phyloP scores from a whole-genome alignment of 2,329 filamentous ascomycete species.

The Clonostachys sp. region DNA sequence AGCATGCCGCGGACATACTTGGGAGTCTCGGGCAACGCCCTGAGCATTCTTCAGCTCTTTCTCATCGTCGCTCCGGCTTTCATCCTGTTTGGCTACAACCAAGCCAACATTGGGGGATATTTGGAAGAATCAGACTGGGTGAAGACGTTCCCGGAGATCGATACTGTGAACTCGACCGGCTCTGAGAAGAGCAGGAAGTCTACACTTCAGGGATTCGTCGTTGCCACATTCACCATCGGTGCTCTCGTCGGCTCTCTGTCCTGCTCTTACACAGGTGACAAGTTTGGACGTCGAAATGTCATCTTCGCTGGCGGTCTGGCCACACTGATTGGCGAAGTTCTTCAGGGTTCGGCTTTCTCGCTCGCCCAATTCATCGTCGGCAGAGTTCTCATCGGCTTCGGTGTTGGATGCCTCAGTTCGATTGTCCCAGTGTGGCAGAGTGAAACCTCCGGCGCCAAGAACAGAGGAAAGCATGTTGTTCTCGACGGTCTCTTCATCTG shows the following conservation, averaged over 20 bases:
- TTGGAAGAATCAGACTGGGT: constrained; percentile 59
- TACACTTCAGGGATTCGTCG: constrained; percentile 35
- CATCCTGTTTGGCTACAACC: constrained; percentile 52
- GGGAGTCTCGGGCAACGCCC: constrained; percentile 25
- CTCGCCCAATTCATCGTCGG: constrained; percentile 29
- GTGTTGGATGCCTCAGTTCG: constrained; percentile 47
- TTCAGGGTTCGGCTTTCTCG: constrained; percentile 46
- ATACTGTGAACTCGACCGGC: constrained; percentile 42
- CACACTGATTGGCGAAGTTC: constrained; percentile 43
- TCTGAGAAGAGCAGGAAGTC: constrained; percentile 31
- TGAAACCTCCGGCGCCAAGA: constrained; percentile 42
- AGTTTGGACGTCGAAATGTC: constrained; percentile 50
- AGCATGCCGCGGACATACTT: constrained; percentile 12
- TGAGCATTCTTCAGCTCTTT: constrained; percentile 29
- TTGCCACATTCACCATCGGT: constrained; percentile 51
- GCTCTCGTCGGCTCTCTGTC: constrained; percentile 46
- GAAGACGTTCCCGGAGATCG: constrained; percentile 40
- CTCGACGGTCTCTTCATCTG: constrained; percentile 48
- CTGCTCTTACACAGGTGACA: constrained; percentile 45
- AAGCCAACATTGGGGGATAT: constrained; percentile 67
- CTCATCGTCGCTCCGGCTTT: constrained; percentile 36
- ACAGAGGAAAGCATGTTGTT: constrained; percentile 38
- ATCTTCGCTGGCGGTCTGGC: constrained; percentile 49
- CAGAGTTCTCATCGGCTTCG: constrained; percentile 46
- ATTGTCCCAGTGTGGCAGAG: constrained; percentile 50